Evolutionary conservation across 2,329 filamentous ascomycete species (phyloP), one percentile per base, ranked within the genome.

Genomic region (Aspergillus niger): DNA sequence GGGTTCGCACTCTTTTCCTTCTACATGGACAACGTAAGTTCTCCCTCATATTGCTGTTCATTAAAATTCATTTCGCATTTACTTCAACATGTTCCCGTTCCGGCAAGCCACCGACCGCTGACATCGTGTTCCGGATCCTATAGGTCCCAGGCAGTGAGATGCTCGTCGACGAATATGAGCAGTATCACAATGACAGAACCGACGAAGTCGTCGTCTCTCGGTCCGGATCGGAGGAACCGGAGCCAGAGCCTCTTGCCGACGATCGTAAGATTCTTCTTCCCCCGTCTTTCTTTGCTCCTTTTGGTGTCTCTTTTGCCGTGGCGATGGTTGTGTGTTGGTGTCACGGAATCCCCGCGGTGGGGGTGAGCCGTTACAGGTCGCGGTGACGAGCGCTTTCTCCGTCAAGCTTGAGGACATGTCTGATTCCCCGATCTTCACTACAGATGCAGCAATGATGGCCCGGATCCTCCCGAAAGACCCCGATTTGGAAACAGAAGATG

Each of bases 391-490:
- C 41, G 26, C 53, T 32, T 41, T 47, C 36, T 39, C 17, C 51
- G 36, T 28, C 53, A 55, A 20, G 22, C 53, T 47, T 11, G 39
- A 30, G 52, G 59, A 57, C 47, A 55, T 44, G 26, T 49, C 66
- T 67, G 62, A 69, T 61, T 54, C 32, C 54, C 54, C 32, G 52
- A 7, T 54, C 39, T 43, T 17, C 47, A 52, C 59, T 67, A 58
- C 70, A 93, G 90, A 87, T 78, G 91, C 96, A 67, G 90, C 91
- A 53, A 97, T 98, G 86, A 90, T 90, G 80, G 88, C 91, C 69
- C 81, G 89, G 66, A 87, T 92, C 67, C 85, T 98, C 61, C 87
- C 88, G 10, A 87, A 89, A 57, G 81, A 92, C 51, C 88, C 92
- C 67, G 92, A 97, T 67, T 87, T 93, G 65, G 90, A 92, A 72